Base-by-base conservation (phyloP, 169 alveolate species). In the Plasmodium ovale region DNA sequence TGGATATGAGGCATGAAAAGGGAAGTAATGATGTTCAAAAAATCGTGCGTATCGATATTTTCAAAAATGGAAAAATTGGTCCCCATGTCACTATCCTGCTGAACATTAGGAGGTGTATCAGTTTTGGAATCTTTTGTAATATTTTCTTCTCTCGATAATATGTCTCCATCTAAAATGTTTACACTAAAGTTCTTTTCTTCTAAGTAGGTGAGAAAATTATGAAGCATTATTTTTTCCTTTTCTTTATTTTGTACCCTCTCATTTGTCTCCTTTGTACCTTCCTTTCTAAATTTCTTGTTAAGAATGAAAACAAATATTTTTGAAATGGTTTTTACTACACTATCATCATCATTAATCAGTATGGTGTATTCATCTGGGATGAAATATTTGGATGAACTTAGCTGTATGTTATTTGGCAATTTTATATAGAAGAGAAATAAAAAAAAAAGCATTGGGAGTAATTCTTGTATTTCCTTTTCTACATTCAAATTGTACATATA, bases 1-100 rank as follows among this genome's bases (percentile, higher is more conserved):
- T 79, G 89, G 19, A 79, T 79, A 31, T 79, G 89, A n/a, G 89
- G 89, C 59, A 79, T 79, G 27, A 79, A 79, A 25, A 79, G 59
- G 35, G 82, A 79, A n/a, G 79, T 79, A 31, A 79, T 79, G 29
- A 79, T 27, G 59, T 79, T 79, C 51, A 79, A 10, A 29, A 59
- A 79, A 49, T 49, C 89, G 33, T 79, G 60, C 3, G 70, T 79
- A 27, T 79, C 89, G 9, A 64, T 23, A 29, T 79, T 69, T 33
- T 64, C 59, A 51, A 79, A 79, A 5, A 79, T 23, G 58, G 53
- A 33, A 25, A 56, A n/a, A n/a, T n/a, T 33, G 14, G 42, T 19
- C 6, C 12, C 39, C 9, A 16, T 27, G 23, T 68, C 44, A 6
- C 33, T 27, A 29, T 10, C 33, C 33, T 21, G 3, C 51, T 27